Percentiles rank a stretch among this genome's conserved stretches.
Evolutionary conservation across 1,284 basidiomycete species (phyloP).

Genomic region (Trichosporon sp.): DNA sequence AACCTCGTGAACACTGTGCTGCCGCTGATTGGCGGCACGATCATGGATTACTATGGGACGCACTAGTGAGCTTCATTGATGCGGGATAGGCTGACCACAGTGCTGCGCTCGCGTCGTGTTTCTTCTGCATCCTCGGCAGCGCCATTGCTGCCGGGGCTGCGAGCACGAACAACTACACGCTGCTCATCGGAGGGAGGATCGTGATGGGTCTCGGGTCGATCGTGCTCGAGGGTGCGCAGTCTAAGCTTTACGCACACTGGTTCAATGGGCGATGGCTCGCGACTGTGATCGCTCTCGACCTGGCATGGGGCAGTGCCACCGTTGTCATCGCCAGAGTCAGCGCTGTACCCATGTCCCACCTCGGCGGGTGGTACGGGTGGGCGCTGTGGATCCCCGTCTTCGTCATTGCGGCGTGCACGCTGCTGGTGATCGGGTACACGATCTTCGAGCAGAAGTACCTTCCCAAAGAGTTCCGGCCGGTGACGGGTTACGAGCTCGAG

Average conservation of each 20-base stretch:
- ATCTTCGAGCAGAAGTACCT: slow-evolving; percentile 41
- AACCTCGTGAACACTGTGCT: slow-evolving; percentile 57
- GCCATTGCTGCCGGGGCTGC: slow-evolving; percentile 37
- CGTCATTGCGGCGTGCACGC: slow-evolving; percentile 1
- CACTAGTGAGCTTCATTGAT: slow-evolving; percentile 27
- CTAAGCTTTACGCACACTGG: slow-evolving; percentile 52
- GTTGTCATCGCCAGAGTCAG: slow-evolving; percentile 42
- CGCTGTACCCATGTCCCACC: slow-evolving; percentile 47
- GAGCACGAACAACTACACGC: slow-evolving; percentile 40
- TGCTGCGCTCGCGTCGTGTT: slow-evolving; percentile 21
- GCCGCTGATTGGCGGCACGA: slow-evolving; percentile 57
- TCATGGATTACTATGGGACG: slow-evolving; percentile 57
- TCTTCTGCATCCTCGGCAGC: slow-evolving; percentile 43
- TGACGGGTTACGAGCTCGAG: slow-evolving; percentile 20
- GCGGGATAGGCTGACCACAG: slow-evolving; percentile 13
- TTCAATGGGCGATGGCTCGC: slow-evolving; percentile 44
- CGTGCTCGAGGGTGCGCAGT: slow-evolving; percentile 39
- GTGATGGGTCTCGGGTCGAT: slow-evolving; percentile 46
- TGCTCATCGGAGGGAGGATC: slow-evolving; percentile 43
- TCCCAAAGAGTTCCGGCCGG: slow-evolving; percentile 35
- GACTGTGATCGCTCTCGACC: slow-evolving; percentile 44
- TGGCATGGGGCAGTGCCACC: slow-evolving; percentile 45
- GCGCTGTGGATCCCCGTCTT: slow-evolving; percentile 43
- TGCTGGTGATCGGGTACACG: slow-evolving; percentile 40
- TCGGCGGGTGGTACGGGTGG: slow-evolving; percentile 48